Base-by-base conservation (phyloP, 2,329 filamentous ascomycete genomes). In the Tricladium varicosporioides region DNA sequence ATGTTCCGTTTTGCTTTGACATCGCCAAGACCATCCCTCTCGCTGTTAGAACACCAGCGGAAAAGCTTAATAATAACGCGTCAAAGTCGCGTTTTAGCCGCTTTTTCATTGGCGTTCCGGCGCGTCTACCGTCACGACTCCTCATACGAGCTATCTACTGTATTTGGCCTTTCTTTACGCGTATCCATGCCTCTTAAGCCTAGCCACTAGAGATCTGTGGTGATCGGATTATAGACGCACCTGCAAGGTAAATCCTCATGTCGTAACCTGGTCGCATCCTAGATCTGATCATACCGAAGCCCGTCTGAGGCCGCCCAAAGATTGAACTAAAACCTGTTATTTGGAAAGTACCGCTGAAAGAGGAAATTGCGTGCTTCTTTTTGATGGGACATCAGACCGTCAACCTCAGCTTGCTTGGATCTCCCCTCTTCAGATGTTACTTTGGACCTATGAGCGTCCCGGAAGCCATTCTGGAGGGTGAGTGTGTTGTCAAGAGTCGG, bases 231-330 rank as follows among this genome's bases (percentile, higher is more conserved):
- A 50, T 54, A 51, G 51, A 47, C 55, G 55, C 55, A 42, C 44
- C 47, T 59, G 57, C 57, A 59, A 53, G 53, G 57, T 51, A 59
- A 56, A 59, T 59, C 57, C 36, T 36, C 46, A 49, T 53, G 44
- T 49, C 32, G 40, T 11, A 53, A 47, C 36, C 51, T 46, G 51
- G 51, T 15, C 36, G 36, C 10, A 51, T 44, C 55, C 55, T 42
- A 11, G 55, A 49, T 57, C 50, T 33, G 57, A 59, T 59, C 57
- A 48, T 54, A 48, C 33, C 16, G 42, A 46, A 16, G 18, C 16
- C n/a, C 14, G 22, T 40, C 53, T 18, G 22, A 27, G 22, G 7
- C 22, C 22, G 22, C 22, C 22, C 22, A 7, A 27, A 27, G 22
- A 31, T 32, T 50, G 43, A 33, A 11, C 15, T n/a, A 43, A 42